A percentile compares a stretch with the other conserved stretches of the same genome.
phyloP scores from a whole-genome alignment of 768 basidiomycete species.

The Xerocomus brunneocitrinus region DNA sequence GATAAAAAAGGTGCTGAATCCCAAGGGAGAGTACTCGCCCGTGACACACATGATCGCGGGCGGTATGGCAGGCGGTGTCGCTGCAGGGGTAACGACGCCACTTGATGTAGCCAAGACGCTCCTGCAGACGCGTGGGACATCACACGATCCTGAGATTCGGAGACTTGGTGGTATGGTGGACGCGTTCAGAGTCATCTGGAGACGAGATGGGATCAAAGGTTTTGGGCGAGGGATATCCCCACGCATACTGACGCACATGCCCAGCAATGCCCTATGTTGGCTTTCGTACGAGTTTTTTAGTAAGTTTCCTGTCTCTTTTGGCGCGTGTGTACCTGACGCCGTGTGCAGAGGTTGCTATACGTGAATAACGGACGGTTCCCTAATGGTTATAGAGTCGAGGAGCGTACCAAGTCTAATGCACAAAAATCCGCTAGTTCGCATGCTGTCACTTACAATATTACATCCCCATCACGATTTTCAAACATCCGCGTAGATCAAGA shows the following conservation, averaged over 20 bases:
- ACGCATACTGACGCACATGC: constrained; percentile 91
- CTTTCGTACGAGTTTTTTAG: constrained; percentile 98
- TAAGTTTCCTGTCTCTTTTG: constrained; percentile 37
- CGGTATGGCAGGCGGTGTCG: constrained; percentile 88
- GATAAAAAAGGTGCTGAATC: constrained; percentile 82
- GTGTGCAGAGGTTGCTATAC: constrained; percentile 59
- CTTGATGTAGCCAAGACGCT: constrained; percentile 98
- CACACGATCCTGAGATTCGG: constrained; percentile 80
- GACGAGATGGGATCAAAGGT: constrained; percentile 78
- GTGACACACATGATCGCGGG: constrained; percentile 88
- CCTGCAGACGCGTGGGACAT: constrained; percentile 90
- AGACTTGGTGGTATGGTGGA: constrained; percentile 79
- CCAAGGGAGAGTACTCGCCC: constrained; percentile 86
- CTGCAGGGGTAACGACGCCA: constrained; percentile 93
- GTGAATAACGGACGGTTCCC: constrained; percentile 29
- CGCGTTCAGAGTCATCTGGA: constrained; percentile 86
- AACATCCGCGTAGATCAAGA: constrained; percentile 12
- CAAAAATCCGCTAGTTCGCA: neutral
- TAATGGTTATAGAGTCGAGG: constrained; percentile 14
- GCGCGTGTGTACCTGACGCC: constrained; percentile 5
- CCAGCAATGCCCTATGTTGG: constrained; percentile 97
- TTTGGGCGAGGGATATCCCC: constrained; percentile 87
- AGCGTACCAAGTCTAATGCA: neutral
- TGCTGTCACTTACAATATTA: constrained; percentile 9
- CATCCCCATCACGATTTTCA: no score